These are phyloP conservation scores for Tolypocladium tropicale DNA, from an alignment of 2,329 filamentous ascomycete species.

Conservation along the genomic window DNA sequence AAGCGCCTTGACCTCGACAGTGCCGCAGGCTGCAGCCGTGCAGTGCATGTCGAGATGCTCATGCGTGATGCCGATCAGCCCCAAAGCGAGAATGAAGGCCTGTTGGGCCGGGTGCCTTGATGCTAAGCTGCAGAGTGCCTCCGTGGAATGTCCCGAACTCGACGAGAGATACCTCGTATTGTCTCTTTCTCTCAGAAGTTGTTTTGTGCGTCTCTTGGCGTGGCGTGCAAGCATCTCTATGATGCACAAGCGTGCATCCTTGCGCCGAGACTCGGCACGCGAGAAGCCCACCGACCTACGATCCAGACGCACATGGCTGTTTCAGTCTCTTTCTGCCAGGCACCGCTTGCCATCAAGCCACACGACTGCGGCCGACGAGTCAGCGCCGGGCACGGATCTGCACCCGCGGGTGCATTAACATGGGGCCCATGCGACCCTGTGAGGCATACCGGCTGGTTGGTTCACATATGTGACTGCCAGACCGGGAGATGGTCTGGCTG, in stretches of 20 bases:
- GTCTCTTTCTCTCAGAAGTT: not conserved
- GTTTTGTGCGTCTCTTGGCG: not conserved
- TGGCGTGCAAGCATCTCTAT: not conserved
- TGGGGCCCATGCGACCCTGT: not conserved
- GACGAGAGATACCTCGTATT: not conserved
- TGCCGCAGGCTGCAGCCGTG: not conserved
- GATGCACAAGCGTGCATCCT: not conserved
- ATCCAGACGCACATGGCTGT: not conserved
- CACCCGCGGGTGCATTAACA: not conserved
- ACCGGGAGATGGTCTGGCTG: slow-evolving; percentile 1
- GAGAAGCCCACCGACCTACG: not conserved
- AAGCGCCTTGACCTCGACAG: not conserved
- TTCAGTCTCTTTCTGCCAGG: not conserved
- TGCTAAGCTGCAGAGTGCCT: not conserved
- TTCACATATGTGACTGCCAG: slow-evolving; percentile 2
- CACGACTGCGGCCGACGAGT: not conserved
- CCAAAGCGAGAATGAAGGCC: not conserved
- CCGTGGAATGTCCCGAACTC: not conserved
- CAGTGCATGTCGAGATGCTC: not conserved
- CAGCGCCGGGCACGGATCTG: not conserved
- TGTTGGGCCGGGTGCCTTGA: not conserved
- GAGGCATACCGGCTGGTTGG: slow-evolving; percentile 3
- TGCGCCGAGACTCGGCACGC: not conserved
- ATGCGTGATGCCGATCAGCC: not conserved
- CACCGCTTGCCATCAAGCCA: not conserved